Base-by-base conservation (phyloP, 1,284 basidiomycete genomes). In the Cryptococcus sp. region DNA sequence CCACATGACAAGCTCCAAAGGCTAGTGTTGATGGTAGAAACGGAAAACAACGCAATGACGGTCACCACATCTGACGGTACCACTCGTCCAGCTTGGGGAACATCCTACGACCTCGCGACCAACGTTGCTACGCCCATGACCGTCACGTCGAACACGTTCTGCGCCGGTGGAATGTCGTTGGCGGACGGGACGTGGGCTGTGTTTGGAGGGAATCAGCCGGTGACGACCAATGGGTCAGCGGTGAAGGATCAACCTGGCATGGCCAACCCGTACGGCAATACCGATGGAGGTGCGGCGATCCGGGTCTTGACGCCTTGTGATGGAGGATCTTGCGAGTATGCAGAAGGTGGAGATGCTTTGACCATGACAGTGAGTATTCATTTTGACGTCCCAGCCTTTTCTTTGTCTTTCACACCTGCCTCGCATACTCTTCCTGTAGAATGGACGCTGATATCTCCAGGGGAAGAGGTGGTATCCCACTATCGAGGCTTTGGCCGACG, bases 91-190 rank as follows among this genome's bases (percentile, higher is more conserved):
- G 75, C 59, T 53, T 76, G 75, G 75, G 74, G 53, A 47, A 66
- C 61, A n/a, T 72, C 69, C 43, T 78, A 76, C 56, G 69, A 76
- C 53, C 62, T 74, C 45, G 49, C 56, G 10, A 72, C 72, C 26
- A 76, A 78, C 62, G 51, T 54, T 24, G 72, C 65, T 28, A 72
- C 74, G 2, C 60, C 76, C 4, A 76, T 93, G 84, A 81, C 84
- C 48, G 79, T 94, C 43, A 65, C 72, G 42, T 87, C 85, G 32
- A 93, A 94, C 71, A 79, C 82, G 11, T 94, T 95, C 75, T 92
- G 75, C 51, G 75, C 75, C 4, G 76, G 75, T 26, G 77, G 77
- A 11, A 67, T 71, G 45, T 60, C 71, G 2, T 54, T 76, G 12
- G 77, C 71, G 5, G 76, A 78, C 55, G 78, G 78, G 12, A 72